Evolutionary conservation across 2,329 filamentous ascomycete genomes (phyloP).

Genomic region (Aspergillus aculeatus): DNA sequence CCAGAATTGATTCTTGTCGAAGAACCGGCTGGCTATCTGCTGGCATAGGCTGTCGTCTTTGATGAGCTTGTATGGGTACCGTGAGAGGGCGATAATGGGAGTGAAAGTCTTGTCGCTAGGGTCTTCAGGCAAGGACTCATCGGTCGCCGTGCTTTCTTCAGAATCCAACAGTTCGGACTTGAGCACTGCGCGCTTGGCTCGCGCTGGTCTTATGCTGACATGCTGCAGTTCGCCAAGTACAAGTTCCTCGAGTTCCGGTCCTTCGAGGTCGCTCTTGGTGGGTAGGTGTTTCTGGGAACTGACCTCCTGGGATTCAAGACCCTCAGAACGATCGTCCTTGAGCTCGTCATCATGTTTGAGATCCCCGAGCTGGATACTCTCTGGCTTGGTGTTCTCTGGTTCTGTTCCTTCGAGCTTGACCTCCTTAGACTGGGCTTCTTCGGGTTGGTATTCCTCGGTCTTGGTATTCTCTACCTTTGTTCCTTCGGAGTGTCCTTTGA

Average conservation of each 20-base stretch:
- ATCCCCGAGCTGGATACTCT: too few relatives aligned
- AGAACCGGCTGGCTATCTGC: slow-evolving; percentile 39
- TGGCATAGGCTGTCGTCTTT: slow-evolving; percentile 28
- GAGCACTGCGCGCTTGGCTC: not conserved
- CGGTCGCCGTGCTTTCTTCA: not conserved
- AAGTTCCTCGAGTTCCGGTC: not conserved
- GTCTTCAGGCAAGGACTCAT: not conserved
- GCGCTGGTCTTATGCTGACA: not conserved
- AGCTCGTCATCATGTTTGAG: not conserved
- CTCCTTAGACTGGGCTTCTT: not conserved
- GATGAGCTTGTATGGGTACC: slow-evolving; percentile 46
- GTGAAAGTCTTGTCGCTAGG: slow-evolving; percentile 36
- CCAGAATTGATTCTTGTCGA: slow-evolving; percentile 48
- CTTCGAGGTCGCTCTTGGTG: not conserved
- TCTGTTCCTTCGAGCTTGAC: not conserved
- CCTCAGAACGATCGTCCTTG: not conserved
- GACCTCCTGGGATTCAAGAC: not conserved
- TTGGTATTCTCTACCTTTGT: too few relatives aligned
- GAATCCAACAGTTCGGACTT: not conserved
- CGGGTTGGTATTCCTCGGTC: not conserved
- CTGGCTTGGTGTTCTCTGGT: not conserved
- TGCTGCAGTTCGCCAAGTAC: not conserved
- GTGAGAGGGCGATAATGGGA: slow-evolving; percentile 39
- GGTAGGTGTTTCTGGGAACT: not conserved
- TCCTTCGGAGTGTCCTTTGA: not conserved